Evolutionary conservation across 495 filamentous ascomycete species (phyloP), one percentile per base, ranked within the genome.

Genomic region (Parathielavia appendiculata): DNA sequence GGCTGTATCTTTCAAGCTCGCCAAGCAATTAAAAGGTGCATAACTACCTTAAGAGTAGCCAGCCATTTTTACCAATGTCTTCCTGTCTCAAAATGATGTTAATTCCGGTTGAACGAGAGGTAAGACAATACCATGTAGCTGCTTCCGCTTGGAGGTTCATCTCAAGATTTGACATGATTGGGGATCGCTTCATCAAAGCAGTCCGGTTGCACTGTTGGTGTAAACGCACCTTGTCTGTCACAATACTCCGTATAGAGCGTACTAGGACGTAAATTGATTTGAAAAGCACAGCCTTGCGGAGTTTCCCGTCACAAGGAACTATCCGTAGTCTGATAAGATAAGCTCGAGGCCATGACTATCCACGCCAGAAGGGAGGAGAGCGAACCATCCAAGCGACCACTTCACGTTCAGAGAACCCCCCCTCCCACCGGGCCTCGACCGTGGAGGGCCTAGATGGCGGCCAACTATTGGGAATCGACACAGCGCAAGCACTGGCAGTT

Each of bases 391-490:
- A 10, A 38, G 16, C 36, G 22, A 30, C 12, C 30, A 2, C 41
- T 10, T 22, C 0, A 14, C 17, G n/a, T 9, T 32, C 43, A 13
- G 5, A 26, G 38, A 35, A 26, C 9, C 17, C 10, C 12, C 12
- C 49, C 5, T 8, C 35, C 26, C 46, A 26, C 8, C 48, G 12
- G n/a, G 19, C 48, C 39, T 30, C 22, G 19, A 40, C 32, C 39
- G 56, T 41, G 16, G 19, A 38, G 5, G 44, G 26, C 9, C 23
- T 2, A 44, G 14, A 98, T 98, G 93, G 91, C 93, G 53, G 89
- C 92, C 65, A 97, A 93, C 72, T 98, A 89, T 73, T 98, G 95
- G 93, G 88, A 87, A 55, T 97, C 92, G 50, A 91, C 91, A 16
- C 93, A 98, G 73, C 82, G 87, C 54, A 83, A 81, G 62, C 81